A percentile compares a stretch with the other conserved stretches of the same genome.
phyloP scores from a whole-genome alignment of 1,284 basidiomycete species.

The Cryptococcus sp. region DNA sequence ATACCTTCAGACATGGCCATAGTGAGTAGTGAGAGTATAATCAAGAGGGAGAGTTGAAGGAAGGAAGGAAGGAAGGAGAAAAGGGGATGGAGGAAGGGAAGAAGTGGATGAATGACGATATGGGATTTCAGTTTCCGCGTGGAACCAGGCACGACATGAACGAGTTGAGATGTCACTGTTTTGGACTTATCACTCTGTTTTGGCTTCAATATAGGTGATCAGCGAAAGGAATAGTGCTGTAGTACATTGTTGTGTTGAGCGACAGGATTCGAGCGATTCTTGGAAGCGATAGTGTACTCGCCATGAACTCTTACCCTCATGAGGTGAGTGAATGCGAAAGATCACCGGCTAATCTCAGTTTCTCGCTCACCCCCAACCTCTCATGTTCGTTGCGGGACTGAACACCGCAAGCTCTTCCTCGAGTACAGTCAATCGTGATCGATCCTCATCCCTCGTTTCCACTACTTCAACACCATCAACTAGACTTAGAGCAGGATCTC shows the following conservation, averaged over 20 bases:
- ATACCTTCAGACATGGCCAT: neutral
- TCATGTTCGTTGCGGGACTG: conserved; percentile 89
- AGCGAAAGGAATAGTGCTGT: too few species aligned
- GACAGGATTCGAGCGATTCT: too few species aligned
- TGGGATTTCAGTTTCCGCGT: too few species aligned
- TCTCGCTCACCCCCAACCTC: conserved; percentile 74
- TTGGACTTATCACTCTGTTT: too few species aligned
- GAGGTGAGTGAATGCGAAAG: conserved; percentile 53
- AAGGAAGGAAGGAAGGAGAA: too few species aligned
- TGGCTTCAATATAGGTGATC: too few species aligned
- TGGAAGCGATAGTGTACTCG: neutral
- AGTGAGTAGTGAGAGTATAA: too few species aligned
- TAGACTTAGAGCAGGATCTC: neutral
- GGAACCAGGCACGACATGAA: too few species aligned
- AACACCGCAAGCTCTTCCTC: conserved; percentile 41
- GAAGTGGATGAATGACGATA: too few species aligned
- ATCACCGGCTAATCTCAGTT: conserved; percentile 40
- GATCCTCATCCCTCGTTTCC: conserved; percentile 11
- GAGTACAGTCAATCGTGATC: conserved; percentile 5
- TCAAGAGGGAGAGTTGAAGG: neutral
- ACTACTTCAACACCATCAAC: conserved; percentile 7
- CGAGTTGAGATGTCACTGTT: too few species aligned
- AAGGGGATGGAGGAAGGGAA: too few species aligned
- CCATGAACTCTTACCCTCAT: conserved; percentile 83
- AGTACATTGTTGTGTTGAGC: too few species aligned